Conservation (phyloP, 441 rosid species). For the Pelargonium australe region DNA sequence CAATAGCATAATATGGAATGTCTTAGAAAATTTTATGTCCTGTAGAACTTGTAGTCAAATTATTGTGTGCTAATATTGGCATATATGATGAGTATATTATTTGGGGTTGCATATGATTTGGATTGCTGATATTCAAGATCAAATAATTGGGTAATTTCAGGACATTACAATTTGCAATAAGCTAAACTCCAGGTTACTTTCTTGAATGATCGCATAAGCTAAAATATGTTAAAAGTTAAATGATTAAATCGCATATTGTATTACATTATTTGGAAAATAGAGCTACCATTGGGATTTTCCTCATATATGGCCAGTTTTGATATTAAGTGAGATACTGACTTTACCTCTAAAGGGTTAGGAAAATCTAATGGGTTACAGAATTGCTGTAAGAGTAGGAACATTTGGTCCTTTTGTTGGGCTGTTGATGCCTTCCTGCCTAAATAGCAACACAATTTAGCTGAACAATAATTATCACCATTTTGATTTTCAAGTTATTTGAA, state of each 20-base stretch:
- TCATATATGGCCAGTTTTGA: neutral
- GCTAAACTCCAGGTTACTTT: neutral
- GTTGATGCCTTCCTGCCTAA: neutral
- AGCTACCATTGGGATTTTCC: neutral
- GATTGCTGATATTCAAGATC: neutral
- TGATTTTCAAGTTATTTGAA: neutral
- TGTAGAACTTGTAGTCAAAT: no score
- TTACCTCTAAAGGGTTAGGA: constrained; percentile 1
- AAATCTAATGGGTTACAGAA: neutral
- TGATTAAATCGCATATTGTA: neutral
- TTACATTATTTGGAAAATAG: neutral
- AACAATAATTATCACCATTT: neutral
- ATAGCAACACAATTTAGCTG: no score
- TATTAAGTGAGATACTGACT: neutral
- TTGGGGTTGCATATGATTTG: neutral
- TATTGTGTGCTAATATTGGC: no score
- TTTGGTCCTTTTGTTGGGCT: neutral
- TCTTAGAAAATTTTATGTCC: no score
- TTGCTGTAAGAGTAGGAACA: neutral
- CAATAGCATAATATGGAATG: no score
- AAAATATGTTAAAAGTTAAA: neutral
- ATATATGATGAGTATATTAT: neutral
- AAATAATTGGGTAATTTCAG: neutral
- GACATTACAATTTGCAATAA: neutral
- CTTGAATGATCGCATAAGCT: neutral